These are phyloP conservation scores for Yamadazyma diospyri DNA, from an alignment of 1,139 yeast species.

Conservation along the genomic window DNA sequence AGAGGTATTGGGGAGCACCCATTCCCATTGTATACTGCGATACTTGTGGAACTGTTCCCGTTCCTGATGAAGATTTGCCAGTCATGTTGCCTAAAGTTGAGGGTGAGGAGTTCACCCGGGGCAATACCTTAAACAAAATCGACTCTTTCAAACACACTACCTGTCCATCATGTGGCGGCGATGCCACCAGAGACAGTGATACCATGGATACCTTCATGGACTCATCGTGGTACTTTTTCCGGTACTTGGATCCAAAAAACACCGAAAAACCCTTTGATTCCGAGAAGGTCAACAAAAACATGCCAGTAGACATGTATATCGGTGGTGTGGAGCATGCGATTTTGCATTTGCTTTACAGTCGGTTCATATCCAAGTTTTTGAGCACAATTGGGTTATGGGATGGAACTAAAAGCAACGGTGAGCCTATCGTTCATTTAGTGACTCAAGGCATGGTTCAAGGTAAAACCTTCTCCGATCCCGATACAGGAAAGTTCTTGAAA, in stretches of 20 bases:
- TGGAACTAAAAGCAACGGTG: constrained; percentile 47
- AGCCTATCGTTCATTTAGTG: constrained; percentile 74
- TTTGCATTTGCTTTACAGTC: constrained; percentile 76
- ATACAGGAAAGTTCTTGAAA: constrained; percentile 67
- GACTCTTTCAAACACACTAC: constrained; percentile 66
- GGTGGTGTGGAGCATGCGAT: constrained; percentile 98
- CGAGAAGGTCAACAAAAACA: constrained; percentile 46
- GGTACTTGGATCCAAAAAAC: constrained; percentile 77
- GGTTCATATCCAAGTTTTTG: constrained; percentile 81
- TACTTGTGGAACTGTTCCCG: constrained; percentile 84
- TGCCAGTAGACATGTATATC: constrained; percentile 88
- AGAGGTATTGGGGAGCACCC: constrained; percentile 98
- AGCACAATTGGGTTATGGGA: constrained; percentile 52
- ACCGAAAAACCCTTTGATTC: constrained; percentile 46
- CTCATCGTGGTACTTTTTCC: constrained; percentile 92
- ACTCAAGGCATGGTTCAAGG: constrained; percentile 99
- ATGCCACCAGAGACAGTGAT: constrained; percentile 86
- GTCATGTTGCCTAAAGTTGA: constrained; percentile 66
- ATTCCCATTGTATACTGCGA: constrained; percentile 90
- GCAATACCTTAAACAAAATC: constrained; percentile 68
- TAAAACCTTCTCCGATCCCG: constrained; percentile 71
- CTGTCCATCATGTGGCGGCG: constrained; percentile 77
- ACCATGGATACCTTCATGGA: constrained; percentile 99
- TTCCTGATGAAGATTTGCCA: constrained; percentile 82
- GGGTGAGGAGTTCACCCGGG: constrained; percentile 43